phyloP scores from a whole-genome alignment of 495 filamentous ascomycete genomes.

The Neurospora hispaniola region DNA sequence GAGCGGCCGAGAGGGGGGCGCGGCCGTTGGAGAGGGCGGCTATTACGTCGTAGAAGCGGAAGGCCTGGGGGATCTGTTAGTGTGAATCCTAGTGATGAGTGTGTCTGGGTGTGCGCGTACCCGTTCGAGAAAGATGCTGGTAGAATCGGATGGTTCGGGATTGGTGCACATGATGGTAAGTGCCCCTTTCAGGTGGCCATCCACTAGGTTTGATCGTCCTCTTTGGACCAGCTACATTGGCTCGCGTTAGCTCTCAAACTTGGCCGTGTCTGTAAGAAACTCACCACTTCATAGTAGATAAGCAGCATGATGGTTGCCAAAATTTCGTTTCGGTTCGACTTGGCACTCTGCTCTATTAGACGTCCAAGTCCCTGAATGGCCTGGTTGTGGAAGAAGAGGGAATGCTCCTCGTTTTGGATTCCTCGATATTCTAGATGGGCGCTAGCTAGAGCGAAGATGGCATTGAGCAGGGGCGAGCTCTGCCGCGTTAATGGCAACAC shows the following conservation, averaged over 20 bases:
- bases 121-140: constrained; percentile 45
- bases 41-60: constrained; percentile 56
- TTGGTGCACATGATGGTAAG: constrained; percentile 46
- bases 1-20: constrained; percentile 42
- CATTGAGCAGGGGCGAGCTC: constrained; percentile 44
- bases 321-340: constrained; percentile 43
- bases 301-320: constrained; percentile 52
- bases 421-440: constrained; percentile 50
- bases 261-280: constrained; percentile 8
- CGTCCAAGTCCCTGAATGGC: constrained; percentile 48
- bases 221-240: constrained; percentile 44
- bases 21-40: constrained; percentile 52
- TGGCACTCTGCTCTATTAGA: constrained; percentile 43
- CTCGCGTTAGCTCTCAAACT: neutral
- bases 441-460: constrained; percentile 47
- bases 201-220: constrained; percentile 46
- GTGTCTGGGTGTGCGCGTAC: constrained; percentile 23
- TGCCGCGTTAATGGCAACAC: constrained; percentile 46
- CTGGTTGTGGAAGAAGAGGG: constrained; percentile 47
- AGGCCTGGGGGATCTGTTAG: constrained; percentile 31
- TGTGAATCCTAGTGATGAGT: neutral
- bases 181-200: constrained; percentile 49
- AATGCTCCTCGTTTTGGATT: constrained; percentile 43
- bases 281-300: constrained; percentile 53
- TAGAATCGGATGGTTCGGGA: constrained; percentile 36